Evolutionary conservation across 2,329 filamentous ascomycete genomes (phyloP).

Genomic region (Fusarium pseudonygamai): DNA sequence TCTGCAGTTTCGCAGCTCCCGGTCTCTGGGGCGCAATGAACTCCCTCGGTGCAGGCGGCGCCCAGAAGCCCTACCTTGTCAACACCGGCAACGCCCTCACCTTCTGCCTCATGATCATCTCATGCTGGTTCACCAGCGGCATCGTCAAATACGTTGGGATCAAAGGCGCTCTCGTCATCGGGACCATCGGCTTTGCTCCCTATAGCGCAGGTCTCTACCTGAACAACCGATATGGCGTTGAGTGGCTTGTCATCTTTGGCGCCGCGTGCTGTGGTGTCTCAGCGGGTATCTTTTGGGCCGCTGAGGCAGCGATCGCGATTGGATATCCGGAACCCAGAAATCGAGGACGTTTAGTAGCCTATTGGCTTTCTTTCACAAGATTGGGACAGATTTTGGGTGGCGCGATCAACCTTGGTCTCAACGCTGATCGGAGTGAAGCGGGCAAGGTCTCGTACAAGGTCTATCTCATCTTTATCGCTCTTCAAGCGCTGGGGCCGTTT

Average conservation of each 20-base stretch:
- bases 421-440: constrained; percentile 60
- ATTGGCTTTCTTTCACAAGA: constrained; percentile 70
- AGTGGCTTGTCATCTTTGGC: constrained; percentile 57
- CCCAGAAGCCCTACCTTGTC: constrained; percentile 69
- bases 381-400: constrained; percentile 65
- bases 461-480: constrained; percentile 72
- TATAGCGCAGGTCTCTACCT: constrained; percentile 56
- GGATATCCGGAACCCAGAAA: constrained; percentile 73
- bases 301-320: constrained; percentile 54
- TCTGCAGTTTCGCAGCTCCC: constrained; percentile 44
- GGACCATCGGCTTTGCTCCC: constrained; percentile 54
- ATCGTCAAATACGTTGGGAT: constrained; percentile 41
- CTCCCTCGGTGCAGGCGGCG: constrained; percentile 53
- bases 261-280: constrained; percentile 53
- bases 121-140: constrained; percentile 59
- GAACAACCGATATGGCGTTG: constrained; percentile 55
- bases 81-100: constrained; percentile 65
- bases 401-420: constrained; percentile 72
- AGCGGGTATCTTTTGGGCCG: constrained; percentile 50
- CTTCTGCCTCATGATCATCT: constrained; percentile 57
- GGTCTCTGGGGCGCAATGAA: constrained; percentile 45
- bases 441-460: constrained; percentile 73
- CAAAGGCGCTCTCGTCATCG: constrained; percentile 52
- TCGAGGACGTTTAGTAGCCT: constrained; percentile 67
- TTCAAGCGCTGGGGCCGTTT: constrained; percentile 70